Conservation (phyloP, 805 yeast genomes). For the Scheffersomyces ergatensis region DNA sequence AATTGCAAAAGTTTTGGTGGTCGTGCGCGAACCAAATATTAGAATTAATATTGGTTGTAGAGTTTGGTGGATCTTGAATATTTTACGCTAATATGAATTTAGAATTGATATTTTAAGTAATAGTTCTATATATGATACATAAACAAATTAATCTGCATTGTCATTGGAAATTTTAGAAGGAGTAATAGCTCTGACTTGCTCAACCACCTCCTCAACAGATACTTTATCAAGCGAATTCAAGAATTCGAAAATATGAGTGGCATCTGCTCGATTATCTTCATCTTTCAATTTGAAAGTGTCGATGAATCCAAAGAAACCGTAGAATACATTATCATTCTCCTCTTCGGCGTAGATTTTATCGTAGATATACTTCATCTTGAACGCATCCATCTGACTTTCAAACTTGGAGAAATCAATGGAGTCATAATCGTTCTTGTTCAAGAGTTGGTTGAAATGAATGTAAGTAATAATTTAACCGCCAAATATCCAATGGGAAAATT, state of each 20-base stretch:
- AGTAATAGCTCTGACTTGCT: slow-evolving; percentile 3
- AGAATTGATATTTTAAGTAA: too few species aligned
- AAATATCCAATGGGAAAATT: too few species aligned
- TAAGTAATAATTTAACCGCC: too few species aligned
- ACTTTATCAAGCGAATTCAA: slow-evolving; percentile 33
- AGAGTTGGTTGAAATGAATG: slow-evolving; percentile 68
- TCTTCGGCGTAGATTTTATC: slow-evolving; percentile 92
- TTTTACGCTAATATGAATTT: too few species aligned
- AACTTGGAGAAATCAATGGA: slow-evolving; percentile 66
- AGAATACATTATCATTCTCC: slow-evolving; percentile 79
- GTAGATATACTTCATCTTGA: slow-evolving; percentile 85
- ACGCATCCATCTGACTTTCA: slow-evolving; percentile 71
- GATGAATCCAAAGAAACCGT: slow-evolving; percentile 87
- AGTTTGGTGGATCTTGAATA: too few species aligned
- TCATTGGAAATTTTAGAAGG: slow-evolving; percentile 9
- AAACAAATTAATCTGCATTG: slow-evolving; percentile 15
- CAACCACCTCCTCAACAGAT: slow-evolving; percentile 7
- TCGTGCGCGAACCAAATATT: too few species aligned
- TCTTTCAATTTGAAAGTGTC: slow-evolving; percentile 61
- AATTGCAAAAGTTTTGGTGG: too few species aligned
- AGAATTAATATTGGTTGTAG: too few species aligned
- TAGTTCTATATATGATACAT: too few species aligned
- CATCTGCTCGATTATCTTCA: slow-evolving; percentile 40
- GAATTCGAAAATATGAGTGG: slow-evolving; percentile 62
- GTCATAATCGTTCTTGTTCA: slow-evolving; percentile 75